Conservation (phyloP, 352 stramenopile genomes). For the Phytopythium litorale region DNA sequence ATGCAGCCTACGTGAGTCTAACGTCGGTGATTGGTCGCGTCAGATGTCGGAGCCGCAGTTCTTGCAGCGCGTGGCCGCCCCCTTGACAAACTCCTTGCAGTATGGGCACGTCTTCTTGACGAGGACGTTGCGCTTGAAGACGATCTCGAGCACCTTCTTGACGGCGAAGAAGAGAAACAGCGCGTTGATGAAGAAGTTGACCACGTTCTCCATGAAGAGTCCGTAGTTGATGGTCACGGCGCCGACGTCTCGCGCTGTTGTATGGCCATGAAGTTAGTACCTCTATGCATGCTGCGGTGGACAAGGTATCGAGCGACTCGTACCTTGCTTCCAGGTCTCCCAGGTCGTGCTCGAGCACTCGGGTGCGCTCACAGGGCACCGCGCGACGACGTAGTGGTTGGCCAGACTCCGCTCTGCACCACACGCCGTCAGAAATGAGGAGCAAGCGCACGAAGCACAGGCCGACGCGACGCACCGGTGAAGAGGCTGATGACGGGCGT, state of each 20-base stretch:
- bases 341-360: constrained; percentile 46
- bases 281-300: background rate
- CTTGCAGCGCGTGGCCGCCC: constrained; percentile 40
- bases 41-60: constrained; percentile 28
- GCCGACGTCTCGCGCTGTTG: constrained; percentile 41
- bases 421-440: background rate
- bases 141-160: constrained; percentile 62
- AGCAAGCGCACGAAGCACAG: background rate
- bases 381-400: constrained; percentile 58
- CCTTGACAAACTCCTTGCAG: constrained; percentile 71
- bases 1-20: background rate
- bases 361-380: constrained; percentile 29
- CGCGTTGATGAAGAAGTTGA: constrained; percentile 74
- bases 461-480: constrained; percentile 22
- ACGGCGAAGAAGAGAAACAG: constrained; percentile 70
- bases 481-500: constrained; percentile 68
- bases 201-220: constrained; percentile 58
- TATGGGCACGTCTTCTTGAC: constrained; percentile 62
- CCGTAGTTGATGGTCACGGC: constrained; percentile 72
- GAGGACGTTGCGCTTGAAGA: constrained; percentile 60
- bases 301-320: background rate
- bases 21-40: background rate
- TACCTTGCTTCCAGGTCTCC: constrained; percentile 65
- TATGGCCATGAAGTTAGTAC: background rate
- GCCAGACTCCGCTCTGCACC: constrained; percentile 45